These are phyloP conservation scores for Lactifluus hygrophoroides DNA, from an alignment of 768 basidiomycete genomes.

Conservation along the genomic window DNA sequence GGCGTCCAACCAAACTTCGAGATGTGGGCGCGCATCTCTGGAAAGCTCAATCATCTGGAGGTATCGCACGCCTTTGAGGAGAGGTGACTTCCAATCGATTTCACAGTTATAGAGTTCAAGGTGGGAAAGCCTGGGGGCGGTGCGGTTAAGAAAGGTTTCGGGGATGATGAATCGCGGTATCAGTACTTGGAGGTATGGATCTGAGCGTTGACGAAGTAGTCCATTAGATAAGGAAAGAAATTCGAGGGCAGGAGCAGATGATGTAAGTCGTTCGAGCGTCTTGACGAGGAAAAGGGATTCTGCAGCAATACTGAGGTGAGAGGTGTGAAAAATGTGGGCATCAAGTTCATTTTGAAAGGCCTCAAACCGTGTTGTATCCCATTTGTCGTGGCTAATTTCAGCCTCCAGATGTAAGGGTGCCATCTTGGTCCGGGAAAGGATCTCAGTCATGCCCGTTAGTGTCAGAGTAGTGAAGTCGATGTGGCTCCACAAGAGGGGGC, in stretches of 20 bases:
- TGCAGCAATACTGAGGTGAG: not conserved
- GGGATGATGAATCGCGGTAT: not conserved
- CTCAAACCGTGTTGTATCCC: not conserved
- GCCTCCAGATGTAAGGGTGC: not conserved
- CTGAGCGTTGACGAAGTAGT: not conserved
- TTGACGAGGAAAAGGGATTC: not conserved
- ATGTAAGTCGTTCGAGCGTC: too few relatives aligned
- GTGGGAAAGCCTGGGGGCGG: too few relatives aligned
- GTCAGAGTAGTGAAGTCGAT: constrained; percentile 2
- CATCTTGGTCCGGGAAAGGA: constrained; percentile 4
- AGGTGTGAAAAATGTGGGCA: not conserved
- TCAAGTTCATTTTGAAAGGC: not conserved
- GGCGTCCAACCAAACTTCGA: constrained; percentile 8
- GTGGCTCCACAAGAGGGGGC: constrained; percentile 6
- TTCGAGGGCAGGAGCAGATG: not conserved
- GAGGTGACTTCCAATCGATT: not conserved
- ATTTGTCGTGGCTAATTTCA: too few relatives aligned
- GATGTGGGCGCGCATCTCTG: not conserved
- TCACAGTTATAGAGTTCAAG: too few relatives aligned
- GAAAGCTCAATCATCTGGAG: not conserved
- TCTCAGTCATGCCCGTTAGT: not conserved
- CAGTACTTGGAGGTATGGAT: too few relatives aligned
- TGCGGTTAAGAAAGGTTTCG: too few relatives aligned
- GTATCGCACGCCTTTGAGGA: not conserved
- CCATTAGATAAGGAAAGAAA: not conserved